phyloP scores from a whole-genome alignment of 345 rosid species.

The Microthlaspi erraticum region DNA sequence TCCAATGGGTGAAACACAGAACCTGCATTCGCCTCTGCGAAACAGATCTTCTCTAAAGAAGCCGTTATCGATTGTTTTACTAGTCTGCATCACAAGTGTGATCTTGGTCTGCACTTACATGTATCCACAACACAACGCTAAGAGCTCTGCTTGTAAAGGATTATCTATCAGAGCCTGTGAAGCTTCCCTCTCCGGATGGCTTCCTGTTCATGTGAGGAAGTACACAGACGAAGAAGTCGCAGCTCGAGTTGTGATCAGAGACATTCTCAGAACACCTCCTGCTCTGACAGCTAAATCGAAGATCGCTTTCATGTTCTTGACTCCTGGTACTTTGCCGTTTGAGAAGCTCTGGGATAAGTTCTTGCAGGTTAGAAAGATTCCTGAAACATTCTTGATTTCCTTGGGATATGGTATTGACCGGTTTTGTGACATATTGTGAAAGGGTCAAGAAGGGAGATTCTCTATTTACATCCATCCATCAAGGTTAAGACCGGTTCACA shows the following conservation, averaged over 20 bases:
- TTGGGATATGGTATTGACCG: conserved; percentile 6
- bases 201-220: conserved; percentile 88
- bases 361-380: conserved; percentile 53
- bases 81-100: conserved; percentile 78
- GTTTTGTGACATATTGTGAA: conserved; percentile 19
- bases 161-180: conserved; percentile 82
- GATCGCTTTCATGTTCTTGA: conserved; percentile 94
- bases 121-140: conserved; percentile 70
- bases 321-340: conserved; percentile 83
- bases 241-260: conserved; percentile 73
- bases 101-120: conserved; percentile 76
- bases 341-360: conserved; percentile 97
- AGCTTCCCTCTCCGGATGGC: conserved; percentile 74
- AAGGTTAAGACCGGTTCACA: conserved; percentile 67
- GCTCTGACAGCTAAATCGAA: conserved; percentile 58
- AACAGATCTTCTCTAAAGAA: conserved; percentile 78
- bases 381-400: not conserved
- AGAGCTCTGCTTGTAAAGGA: conserved; percentile 61
- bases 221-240: conserved; percentile 82
- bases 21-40: conserved; percentile 64
- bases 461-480: conserved; percentile 85
- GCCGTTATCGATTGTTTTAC: conserved; percentile 75
- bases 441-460: conserved; percentile 89
- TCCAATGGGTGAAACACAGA: conserved; percentile 75
- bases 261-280: conserved; percentile 67